Conservation (phyloP, 768 basidiomycete species). For the Holtermannia corniformis region DNA sequence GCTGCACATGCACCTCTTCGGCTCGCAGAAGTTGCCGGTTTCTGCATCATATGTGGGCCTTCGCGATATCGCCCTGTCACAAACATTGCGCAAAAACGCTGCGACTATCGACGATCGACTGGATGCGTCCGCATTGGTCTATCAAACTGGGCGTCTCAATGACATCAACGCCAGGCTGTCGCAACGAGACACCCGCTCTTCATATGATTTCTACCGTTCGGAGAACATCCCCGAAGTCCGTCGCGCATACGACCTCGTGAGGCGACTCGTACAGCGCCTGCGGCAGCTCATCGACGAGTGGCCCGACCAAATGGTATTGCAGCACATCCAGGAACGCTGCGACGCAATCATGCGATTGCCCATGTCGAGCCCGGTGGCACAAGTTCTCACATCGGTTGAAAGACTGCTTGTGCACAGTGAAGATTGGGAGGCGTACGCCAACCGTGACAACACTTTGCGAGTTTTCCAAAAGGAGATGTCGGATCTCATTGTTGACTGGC, state of each 20-base stretch:
- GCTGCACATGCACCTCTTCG: not conserved
- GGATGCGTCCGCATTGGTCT: slow-evolving; percentile 19
- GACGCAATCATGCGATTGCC: slow-evolving; percentile 55
- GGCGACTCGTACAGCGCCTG: slow-evolving; percentile 51
- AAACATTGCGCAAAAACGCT: not conserved
- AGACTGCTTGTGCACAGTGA: slow-evolving; percentile 75
- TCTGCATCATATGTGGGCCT: not conserved
- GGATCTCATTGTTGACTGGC: slow-evolving; percentile 73
- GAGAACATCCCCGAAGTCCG: slow-evolving; percentile 62
- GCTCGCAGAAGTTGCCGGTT: not conserved
- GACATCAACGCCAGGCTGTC: slow-evolving; percentile 29
- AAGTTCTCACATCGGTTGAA: slow-evolving; percentile 70
- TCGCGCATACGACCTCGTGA: slow-evolving; percentile 52
- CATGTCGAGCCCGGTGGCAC: slow-evolving; percentile 65
- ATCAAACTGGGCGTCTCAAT: slow-evolving; percentile 16
- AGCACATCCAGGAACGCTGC: slow-evolving; percentile 66
- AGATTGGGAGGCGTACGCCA: slow-evolving; percentile 96
- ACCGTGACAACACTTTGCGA: slow-evolving; percentile 72
- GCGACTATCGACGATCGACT: slow-evolving; percentile 16
- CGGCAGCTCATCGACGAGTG: slow-evolving; percentile 59
- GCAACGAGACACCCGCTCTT: slow-evolving; percentile 12
- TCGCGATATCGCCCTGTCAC: not conserved
- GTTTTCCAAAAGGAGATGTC: slow-evolving; percentile 57
- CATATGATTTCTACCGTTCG: slow-evolving; percentile 72
- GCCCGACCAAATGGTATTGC: slow-evolving; percentile 98